Evolutionary conservation across 2,329 filamentous ascomycete genomes (phyloP), one percentile per base, ranked within the genome.

Genomic region (Macrophomina tecta): DNA sequence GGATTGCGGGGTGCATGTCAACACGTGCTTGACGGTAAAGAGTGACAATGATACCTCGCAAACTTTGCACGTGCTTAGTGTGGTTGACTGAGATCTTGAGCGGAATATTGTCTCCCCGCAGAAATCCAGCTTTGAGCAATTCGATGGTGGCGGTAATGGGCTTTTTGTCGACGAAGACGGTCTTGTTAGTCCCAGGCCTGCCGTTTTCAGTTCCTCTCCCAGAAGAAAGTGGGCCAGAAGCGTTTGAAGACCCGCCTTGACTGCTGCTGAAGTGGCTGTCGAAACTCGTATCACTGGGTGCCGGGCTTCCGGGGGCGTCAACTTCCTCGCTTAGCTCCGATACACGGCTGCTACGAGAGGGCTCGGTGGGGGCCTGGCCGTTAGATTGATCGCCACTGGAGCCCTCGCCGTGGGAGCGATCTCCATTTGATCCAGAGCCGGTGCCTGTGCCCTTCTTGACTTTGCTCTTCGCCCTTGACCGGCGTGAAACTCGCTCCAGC

Each of bases 41-140:
- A 1, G 95, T 98, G 53, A 97, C 88, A 68, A 98, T 95, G 56
- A 98, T 91, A 7, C 95, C 94, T 72, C 94, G 91, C 80, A 97
- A 85, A 76, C 93, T 98, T 81, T 94, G 93, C 74, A 98, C 88
- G 67, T 89, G 87, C 77, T 96, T 97, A 68, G 91, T 94, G 76
- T 98, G 95, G 70, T 93, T 90, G 68, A 99, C 89, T 0, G 86
- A 89, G 63, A 98, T 89, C 72, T 88, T 90, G 64, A 98, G 86
- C 0, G 92, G 89, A 51, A 98, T 84, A 30, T 87, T 87, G 72
- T 98, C 95, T 16, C 95, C 95, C 0, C 93, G 90, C 14, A 98
- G 82, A 75, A 91, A 96, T 18, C 94, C 95, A 12, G 91, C 91
- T 75, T 90, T 92, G 38, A 91, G 82, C 28, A 97, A 82, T 76